Percentiles rank a stretch among this genome's conserved stretches.
Conservation (phyloP, 1,284 basidiomycete species). For the Ceratobasidium sp. region DNA sequence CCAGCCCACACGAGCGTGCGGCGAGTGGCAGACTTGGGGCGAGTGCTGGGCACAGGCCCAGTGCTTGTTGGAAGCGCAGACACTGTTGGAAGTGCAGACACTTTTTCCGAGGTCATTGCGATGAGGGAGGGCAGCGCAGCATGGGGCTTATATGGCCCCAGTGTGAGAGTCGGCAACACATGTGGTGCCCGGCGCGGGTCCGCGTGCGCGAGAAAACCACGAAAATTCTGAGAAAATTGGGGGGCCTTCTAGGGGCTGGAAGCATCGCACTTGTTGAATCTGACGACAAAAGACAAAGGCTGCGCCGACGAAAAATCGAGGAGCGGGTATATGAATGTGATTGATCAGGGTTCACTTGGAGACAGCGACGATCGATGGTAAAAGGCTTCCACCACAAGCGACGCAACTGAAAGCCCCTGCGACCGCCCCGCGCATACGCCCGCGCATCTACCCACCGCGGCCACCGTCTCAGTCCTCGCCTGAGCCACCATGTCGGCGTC, state of each 20-base stretch:
- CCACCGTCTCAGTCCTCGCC: neutral
- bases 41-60: neutral
- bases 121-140: neutral
- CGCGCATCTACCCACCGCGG: too few species aligned
- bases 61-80: conserved; percentile 10
- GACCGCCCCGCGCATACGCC: too few species aligned
- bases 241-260: neutral
- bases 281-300: neutral
- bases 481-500: conserved; percentile 14
- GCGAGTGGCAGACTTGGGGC: neutral
- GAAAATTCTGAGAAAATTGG: conserved; percentile 9
- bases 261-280: neutral
- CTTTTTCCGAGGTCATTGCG: conserved; percentile 19
- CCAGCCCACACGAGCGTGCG: conserved; percentile 21
- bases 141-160: neutral
- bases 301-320: neutral
- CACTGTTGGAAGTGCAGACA: too few species aligned
- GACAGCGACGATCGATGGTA: conserved; percentile 1
- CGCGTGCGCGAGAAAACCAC: neutral
- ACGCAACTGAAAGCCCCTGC: too few species aligned
- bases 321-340: conserved; percentile 3
- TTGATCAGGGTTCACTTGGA: conserved; percentile 21
- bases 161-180: conserved; percentile 10
- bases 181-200: neutral
- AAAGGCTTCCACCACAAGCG: neutral